Evolutionary conservation across 495 filamentous ascomycete species (phyloP), one percentile per base, ranked within the genome.

Genomic region (Tuber umbilicatum): DNA sequence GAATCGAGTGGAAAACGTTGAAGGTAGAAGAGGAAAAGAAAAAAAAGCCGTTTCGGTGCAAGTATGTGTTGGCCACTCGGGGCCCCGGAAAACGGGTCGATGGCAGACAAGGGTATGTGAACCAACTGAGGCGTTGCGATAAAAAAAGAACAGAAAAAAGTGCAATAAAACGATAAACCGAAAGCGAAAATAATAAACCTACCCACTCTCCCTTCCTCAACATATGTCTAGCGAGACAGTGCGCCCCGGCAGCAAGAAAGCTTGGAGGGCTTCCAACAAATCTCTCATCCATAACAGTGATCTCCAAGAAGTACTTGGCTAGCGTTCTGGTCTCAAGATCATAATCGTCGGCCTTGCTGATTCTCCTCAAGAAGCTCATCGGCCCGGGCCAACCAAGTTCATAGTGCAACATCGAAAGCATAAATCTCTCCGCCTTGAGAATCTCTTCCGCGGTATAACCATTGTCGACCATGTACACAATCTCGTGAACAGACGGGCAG

Each of bases 291-390:
- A 99, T 97, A 83, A 98, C 91, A 60, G 93, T 95, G 64, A 97
- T 87, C 83, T 99, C 95, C 70, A 98, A 86, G 85, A 99, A 97
- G 85, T 99, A 99, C 86, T 99, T 99, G 77, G 95, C 94, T 41
- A 99, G 87, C 7, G 96, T 98, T 35, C 95, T 89, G 35, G 94
- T 97, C 85, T 99, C 94, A 70, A 97, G 86, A 81, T 98, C 94
- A 83, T 98, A 99, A 81, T 97, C 94, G 83, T 99, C 95, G 23
- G 95, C 95, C 85, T 98, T 99, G 89, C 95, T 98, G 83, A 97
- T 94, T 73, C 94, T 89, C 71, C 95, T 88, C 70, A 99, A 86
- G 85, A 98, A 99, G 85, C 94, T 97, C 94, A 99, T 97, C 2
- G 95, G 95, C 68, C 95, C 96, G 16, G 95, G 95, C 91, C 92